Percentiles rank a stretch among this genome's conserved stretches.
Evolutionary conservation across 208 protist species (phyloP).

Genomic region (Leishmania braziliensis): DNA sequence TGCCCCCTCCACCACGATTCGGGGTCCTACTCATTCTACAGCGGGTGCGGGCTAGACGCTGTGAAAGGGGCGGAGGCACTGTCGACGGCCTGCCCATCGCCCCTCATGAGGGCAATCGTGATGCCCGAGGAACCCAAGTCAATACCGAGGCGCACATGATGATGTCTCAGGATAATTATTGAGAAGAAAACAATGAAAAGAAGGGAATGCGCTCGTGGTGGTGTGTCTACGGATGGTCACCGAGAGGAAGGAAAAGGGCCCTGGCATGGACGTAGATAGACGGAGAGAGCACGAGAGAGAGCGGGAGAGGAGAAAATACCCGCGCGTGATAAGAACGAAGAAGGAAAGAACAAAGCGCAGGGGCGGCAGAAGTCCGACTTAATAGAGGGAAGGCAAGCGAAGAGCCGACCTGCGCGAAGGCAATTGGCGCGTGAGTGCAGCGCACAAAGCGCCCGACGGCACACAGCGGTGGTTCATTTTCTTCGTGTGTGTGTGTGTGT

Average conservation of each 20-base stretch:
- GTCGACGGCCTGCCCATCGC: conserved; percentile 56
- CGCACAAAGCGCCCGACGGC: background rate
- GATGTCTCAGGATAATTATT: background rate
- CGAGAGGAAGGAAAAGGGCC: background rate
- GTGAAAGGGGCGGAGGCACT: conserved; percentile 52
- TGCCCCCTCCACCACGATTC: conserved; percentile 57
- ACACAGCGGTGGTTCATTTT: background rate
- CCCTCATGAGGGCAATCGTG: conserved; percentile 68
- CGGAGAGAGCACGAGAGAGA: background rate
- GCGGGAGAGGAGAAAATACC: no score
- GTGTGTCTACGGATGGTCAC: background rate
- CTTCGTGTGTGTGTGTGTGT: background rate
- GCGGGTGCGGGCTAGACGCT: conserved; percentile 59
- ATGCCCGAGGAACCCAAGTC: conserved; percentile 75
- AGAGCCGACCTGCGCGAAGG: background rate
- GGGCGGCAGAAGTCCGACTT: background rate
- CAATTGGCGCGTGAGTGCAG: background rate
- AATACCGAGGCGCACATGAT: conserved; percentile 70
- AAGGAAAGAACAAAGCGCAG: background rate
- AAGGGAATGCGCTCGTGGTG: background rate
- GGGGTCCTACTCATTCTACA: conserved; percentile 80
- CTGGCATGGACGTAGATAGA: background rate
- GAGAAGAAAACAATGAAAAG: background rate
- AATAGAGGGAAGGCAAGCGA: background rate
- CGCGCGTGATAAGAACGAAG: background rate